Conservation (phyloP, 257 asterid genomes). For the Petunia secreta region DNA sequence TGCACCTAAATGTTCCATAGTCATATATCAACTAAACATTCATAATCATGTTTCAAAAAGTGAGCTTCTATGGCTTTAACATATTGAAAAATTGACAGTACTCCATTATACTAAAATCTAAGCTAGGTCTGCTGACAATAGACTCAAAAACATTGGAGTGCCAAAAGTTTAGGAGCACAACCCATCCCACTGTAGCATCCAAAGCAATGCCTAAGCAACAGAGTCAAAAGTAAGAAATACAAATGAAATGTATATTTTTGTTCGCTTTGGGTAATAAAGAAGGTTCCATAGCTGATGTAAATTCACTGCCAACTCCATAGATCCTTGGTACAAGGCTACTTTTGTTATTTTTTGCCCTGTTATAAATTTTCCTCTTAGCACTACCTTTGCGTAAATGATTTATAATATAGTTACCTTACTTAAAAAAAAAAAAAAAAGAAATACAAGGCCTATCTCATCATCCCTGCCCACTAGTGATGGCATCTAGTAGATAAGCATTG, state of each 20-base stretch:
- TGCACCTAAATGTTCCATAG: neutral
- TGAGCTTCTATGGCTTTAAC: neutral
- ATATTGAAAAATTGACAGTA: neutral
- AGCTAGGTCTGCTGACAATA: neutral
- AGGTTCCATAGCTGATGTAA: too few species aligned
- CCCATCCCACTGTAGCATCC: neutral
- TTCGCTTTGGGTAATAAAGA: too few species aligned
- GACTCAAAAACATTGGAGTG: neutral
- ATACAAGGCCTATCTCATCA: neutral
- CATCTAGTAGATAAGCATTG: neutral
- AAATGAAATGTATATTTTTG: neutral
- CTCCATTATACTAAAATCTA: neutral
- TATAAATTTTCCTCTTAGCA: too few species aligned
- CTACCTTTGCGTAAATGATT: too few species aligned
- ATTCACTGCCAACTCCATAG: too few species aligned
- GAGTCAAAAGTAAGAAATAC: neutral
- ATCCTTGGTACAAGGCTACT: too few species aligned
- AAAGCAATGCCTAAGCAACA: neutral
- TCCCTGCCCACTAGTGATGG: neutral
- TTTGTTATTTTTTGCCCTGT: too few species aligned
- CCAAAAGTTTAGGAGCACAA: neutral
- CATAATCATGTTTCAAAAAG: neutral
- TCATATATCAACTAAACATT: neutral
- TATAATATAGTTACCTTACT: too few species aligned
- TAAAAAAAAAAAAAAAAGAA: too few species aligned